phyloP scores from a whole-genome alignment of 2,329 filamentous ascomycete genomes.

The Microsporum audouinii region DNA sequence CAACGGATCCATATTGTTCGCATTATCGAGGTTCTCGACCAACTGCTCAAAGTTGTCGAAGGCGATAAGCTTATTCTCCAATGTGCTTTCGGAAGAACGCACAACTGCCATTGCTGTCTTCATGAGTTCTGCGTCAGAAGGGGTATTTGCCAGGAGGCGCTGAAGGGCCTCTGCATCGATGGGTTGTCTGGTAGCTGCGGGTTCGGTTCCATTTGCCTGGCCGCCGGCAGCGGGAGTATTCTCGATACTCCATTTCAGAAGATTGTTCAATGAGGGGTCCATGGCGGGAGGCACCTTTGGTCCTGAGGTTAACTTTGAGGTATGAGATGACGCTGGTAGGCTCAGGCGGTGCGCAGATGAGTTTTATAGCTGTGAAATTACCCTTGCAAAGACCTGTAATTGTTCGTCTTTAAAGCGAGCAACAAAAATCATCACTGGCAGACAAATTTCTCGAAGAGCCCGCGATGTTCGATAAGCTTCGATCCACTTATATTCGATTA shows the following conservation, averaged over 20 bases:
- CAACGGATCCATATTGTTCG: constrained; percentile 76
- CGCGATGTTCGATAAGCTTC: background rate
- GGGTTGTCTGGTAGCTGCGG: constrained; percentile 11
- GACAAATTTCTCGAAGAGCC: background rate
- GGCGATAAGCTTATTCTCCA: constrained; percentile 68
- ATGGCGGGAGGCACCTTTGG: constrained; percentile 19
- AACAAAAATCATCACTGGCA: background rate
- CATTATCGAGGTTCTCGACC: constrained; percentile 88
- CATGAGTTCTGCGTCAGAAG: constrained; percentile 89
- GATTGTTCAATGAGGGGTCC: constrained; percentile 58
- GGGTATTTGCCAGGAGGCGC: constrained; percentile 48
- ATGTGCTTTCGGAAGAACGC: constrained; percentile 50
- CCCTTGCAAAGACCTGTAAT: background rate
- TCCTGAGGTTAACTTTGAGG: background rate
- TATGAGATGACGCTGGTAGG: background rate
- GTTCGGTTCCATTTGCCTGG: constrained; percentile 9
- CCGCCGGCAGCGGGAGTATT: constrained; percentile 39
- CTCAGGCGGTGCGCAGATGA: no score
- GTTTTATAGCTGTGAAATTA: no score
- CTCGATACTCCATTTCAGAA: constrained; percentile 67
- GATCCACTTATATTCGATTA: background rate
- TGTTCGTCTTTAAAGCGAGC: background rate
- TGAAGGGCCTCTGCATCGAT: constrained; percentile 21
- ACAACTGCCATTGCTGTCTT: constrained; percentile 69
- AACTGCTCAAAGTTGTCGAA: constrained; percentile 95